Base-by-base conservation (phyloP, 192 early-diverging fungal species). In the Podila epicladia region DNA sequence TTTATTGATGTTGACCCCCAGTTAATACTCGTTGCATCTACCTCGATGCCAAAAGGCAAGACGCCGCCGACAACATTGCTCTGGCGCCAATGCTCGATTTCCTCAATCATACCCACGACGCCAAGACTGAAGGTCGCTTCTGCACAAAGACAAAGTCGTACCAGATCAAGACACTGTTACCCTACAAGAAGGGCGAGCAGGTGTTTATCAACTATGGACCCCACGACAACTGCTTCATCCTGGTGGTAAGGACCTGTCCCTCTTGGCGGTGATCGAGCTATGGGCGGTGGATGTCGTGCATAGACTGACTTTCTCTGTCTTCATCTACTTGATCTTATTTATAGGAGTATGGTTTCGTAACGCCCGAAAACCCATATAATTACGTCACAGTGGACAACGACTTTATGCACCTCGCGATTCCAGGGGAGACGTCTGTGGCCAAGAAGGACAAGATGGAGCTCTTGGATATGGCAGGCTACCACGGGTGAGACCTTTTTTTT, bases 81-180 rank as follows among this genome's bases (percentile, higher is more conserved):
- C 77, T 94, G 48, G 93, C 93, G 33, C 93, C 93, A 6, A 83
- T 93, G 62, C 83, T 94, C 15, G 93, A 94, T 84, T 88, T 94
- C 22, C 88, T 94, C 49, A 94, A 94, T 74, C 93, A 94, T 85
- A 87, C 85, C 45, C 74, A 69, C 24, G 75, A 85, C 26, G 91
- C 90, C 37, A 85, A 86, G 87, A 87, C 86, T 26, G 83, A 86
- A 41, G 85, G 87, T 28, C 79, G 75, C 50, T 87, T 84, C 57
- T 87, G 89, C 69, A 35, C 65, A n/a, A 65, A 74, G 49, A 82
- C 80, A 20, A 73, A 88, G 58, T 87, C 85, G n/a, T 94, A 92
- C 80, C 85, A 90, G 31, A 93, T 94, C 64, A 87, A 71, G 48
- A 92, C 92, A 15, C 67, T 88, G 15, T 74, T 76, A 4, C 75